Evolutionary conservation across 148 eudicot species (phyloP), one percentile per base, ranked within the genome.

Genomic region (Rhododendron molle): DNA sequence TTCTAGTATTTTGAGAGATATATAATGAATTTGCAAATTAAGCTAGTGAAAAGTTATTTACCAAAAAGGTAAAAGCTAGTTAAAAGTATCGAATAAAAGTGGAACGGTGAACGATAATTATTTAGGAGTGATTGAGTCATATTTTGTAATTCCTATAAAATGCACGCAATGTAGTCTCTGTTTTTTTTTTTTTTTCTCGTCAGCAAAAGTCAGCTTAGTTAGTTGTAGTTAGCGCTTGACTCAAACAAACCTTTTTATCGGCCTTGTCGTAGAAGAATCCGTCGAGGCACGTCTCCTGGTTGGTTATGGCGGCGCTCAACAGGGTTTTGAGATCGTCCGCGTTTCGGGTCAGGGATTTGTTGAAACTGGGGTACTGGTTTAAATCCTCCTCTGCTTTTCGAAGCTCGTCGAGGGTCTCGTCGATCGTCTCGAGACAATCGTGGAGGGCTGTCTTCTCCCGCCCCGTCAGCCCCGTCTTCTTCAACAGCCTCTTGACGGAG

Each of bases 271-370:
- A 90, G 3, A 94, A 94, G 84, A 94, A 95, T 2, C 98, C 98
- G 81, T 95, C 98, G 10, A 93, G 85, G 71, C 98, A 95, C 0
- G 95, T 93, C 67, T 92, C 95, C 85, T 93, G 98, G 87, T 94
- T 93, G 26, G 98, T 95, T 0, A 95, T 94, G n/a, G 98, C 95
- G 12, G 98, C 56, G 23, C 95, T 93, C 26, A 95, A 74, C 0
- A 95, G 88, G 1, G 98, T 95, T 78, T 89, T 92, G 34, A 95
- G 92, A 58, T 95, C 96, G 30, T 91, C 94, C 0, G 93, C 95
- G 62, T 92, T 91, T 50, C 47, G 79, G 34, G 81, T 28, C 0
- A 95, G 58, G 1, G 92, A 85, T 60, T 89, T 90, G 44, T 86
- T 88, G 23, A 0, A 30, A 12, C 30, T 79, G 6, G 90, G 89